Conservation (phyloP, 148 eudicot species). For the Fagopyrum homotropicum region DNA sequence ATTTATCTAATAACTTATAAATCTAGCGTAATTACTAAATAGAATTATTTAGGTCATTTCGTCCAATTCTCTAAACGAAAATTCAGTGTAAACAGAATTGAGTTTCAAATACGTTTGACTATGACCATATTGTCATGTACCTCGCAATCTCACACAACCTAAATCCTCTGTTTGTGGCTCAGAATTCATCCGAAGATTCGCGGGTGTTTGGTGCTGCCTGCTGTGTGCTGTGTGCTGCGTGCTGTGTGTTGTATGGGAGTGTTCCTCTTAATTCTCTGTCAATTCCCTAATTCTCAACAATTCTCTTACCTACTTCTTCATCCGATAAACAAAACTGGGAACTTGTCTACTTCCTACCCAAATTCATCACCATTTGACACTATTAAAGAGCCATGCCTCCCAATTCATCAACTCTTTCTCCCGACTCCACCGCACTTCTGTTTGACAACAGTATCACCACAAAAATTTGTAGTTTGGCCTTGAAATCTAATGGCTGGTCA, state of each 20-base stretch:
- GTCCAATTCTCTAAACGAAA: too few relatives aligned
- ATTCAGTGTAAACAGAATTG: too few relatives aligned
- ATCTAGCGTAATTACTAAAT: too few relatives aligned
- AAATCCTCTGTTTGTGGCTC: constrained; percentile 9
- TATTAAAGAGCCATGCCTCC: constrained; percentile 1
- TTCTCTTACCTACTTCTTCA: neutral
- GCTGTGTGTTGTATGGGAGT: neutral
- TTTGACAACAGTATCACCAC: constrained; percentile 23
- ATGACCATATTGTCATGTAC: too few relatives aligned
- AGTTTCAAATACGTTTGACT: too few relatives aligned
- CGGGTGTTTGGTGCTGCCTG: neutral
- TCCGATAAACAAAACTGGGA: neutral
- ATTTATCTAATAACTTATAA: too few relatives aligned
- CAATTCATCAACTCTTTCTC: constrained; percentile 8
- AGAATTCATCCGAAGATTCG: constrained; percentile 4
- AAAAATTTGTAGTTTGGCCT: constrained; percentile 37
- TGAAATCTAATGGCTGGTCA: constrained; percentile 35
- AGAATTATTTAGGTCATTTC: too few relatives aligned
- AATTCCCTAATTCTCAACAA: neutral
- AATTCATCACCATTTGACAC: neutral
- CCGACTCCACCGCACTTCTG: constrained; percentile 27
- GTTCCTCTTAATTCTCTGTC: neutral
- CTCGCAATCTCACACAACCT: neutral
- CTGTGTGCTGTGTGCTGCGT: neutral
- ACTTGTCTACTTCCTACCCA: constrained; percentile 4